Conservation (phyloP, 345 rosid genomes). For the Barbarea vulgaris region DNA sequence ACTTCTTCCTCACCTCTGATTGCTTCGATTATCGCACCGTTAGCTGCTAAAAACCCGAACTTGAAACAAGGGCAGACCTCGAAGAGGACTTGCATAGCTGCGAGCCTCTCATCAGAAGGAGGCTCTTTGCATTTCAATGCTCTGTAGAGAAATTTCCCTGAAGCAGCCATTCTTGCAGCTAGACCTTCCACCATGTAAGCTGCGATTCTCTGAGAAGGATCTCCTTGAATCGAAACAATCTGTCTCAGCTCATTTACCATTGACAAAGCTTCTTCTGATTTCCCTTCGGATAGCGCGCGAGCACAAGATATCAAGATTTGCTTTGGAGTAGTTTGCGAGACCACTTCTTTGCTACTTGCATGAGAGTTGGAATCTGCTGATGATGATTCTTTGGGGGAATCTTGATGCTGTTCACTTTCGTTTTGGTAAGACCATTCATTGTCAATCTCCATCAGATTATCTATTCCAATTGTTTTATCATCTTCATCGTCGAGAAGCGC, state of each 20-base stretch:
- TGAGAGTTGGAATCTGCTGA: constrained; percentile 78
- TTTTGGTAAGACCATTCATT: constrained; percentile 71
- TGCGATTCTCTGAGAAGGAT: constrained; percentile 88
- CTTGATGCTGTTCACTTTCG: constrained; percentile 53
- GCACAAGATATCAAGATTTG: constrained; percentile 82
- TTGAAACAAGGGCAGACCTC: constrained; percentile 98
- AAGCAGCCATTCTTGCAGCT: constrained; percentile 91
- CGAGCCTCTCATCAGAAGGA: constrained; percentile 90
- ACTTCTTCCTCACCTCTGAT: constrained; percentile 69
- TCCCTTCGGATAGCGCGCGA: constrained; percentile 64
- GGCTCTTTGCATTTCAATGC: constrained; percentile 97
- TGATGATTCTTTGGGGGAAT: constrained; percentile 82
- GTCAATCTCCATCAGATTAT: constrained; percentile 78
- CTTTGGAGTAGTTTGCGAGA: constrained; percentile 63
- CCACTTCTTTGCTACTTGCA: constrained; percentile 65
- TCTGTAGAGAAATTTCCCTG: constrained; percentile 83
- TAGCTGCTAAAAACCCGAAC: constrained; percentile 92
- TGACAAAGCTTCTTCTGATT: constrained; percentile 59
- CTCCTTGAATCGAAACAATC: constrained; percentile 89
- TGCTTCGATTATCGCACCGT: constrained; percentile 82
- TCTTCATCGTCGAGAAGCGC: constrained; percentile 75
- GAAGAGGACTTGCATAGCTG: constrained; percentile 97
- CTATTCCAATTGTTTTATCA: constrained; percentile 49
- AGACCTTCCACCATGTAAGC: constrained; percentile 99
- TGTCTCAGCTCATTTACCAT: constrained; percentile 76